Conservation (phyloP, 768 basidiomycete species). For the Naganishia onofrii region DNA sequence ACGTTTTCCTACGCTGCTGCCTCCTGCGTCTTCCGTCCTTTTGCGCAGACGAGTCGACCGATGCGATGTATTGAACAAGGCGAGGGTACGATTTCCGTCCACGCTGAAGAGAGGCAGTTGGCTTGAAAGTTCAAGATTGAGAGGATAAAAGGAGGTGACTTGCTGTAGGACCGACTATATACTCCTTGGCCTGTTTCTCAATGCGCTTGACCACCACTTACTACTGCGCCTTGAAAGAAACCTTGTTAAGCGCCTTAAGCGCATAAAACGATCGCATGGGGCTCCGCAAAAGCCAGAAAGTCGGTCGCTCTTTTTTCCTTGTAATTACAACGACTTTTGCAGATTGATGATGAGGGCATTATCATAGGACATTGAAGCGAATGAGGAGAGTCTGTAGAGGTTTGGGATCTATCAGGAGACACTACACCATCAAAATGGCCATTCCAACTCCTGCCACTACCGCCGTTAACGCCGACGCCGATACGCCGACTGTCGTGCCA, state of each 20-base stretch:
- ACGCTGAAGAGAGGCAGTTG: no score
- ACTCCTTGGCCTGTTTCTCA: no score
- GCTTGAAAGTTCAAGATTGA: no score
- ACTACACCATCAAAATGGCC: background rate
- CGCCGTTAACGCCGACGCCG: background rate
- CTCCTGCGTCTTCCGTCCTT: no score
- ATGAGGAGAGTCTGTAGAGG: background rate
- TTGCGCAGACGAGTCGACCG: background rate
- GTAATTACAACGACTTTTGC: background rate
- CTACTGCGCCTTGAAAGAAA: conserved; percentile 1
- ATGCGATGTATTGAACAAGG: background rate
- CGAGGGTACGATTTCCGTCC: background rate
- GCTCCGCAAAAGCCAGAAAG: background rate
- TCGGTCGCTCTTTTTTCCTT: conserved; percentile 21
- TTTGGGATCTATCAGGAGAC: background rate
- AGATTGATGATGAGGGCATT: background rate
- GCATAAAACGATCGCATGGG: background rate
- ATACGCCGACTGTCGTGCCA: background rate
- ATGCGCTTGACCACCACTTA: no score
- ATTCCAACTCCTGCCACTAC: background rate
- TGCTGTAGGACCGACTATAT: background rate
- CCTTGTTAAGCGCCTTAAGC: background rate
- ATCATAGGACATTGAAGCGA: background rate
- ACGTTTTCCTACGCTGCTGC: background rate
- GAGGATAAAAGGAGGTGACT: no score